phyloP scores from a whole-genome alignment of 116 monocot species.

The Zostera marina region DNA sequence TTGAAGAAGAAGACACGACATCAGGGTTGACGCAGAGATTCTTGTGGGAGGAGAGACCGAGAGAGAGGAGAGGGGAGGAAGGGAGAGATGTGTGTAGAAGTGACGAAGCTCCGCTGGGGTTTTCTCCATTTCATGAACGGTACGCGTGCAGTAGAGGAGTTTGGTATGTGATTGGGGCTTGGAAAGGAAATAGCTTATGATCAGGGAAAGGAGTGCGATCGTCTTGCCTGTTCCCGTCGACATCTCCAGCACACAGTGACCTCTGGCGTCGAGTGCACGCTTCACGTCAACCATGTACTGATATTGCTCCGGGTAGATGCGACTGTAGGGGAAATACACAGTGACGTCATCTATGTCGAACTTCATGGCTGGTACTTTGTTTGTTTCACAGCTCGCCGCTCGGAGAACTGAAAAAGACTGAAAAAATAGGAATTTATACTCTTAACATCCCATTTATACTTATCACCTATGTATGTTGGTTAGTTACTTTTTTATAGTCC shows the following conservation, averaged over 20 bases:
- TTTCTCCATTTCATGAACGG: conserved; percentile 99
- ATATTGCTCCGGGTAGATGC: conserved; percentile 97
- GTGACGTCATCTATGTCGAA: conserved; percentile 70
- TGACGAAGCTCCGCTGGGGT: conserved; percentile 93
- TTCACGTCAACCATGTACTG: conserved; percentile 93
- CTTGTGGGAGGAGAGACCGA: too few relatives aligned
- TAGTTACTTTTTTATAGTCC: too few relatives aligned
- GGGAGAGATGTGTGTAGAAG: conserved; percentile 33
- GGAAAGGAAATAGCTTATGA: conserved; percentile 55
- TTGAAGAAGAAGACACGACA: conserved; percentile 38
- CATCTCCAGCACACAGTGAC: conserved; percentile 97
- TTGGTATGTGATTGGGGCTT: conserved; percentile 30
- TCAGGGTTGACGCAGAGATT: conserved; percentile 84
- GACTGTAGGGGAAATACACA: conserved; percentile 86
- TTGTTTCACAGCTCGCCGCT: too few relatives aligned
- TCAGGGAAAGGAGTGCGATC: conserved; percentile 88
- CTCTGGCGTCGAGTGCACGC: conserved; percentile 80
- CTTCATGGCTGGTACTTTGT: conserved; percentile 36
- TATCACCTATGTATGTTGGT: too few relatives aligned
- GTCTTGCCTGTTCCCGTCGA: conserved; percentile 98
- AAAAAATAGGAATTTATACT: too few relatives aligned
- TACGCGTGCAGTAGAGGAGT: conserved; percentile 96
- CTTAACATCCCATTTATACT: too few relatives aligned
- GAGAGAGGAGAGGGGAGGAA: too few relatives aligned
- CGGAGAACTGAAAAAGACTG: too few relatives aligned